Conservation (phyloP, 2,329 filamentous ascomycete species). For the Fusarium beomiforme region DNA sequence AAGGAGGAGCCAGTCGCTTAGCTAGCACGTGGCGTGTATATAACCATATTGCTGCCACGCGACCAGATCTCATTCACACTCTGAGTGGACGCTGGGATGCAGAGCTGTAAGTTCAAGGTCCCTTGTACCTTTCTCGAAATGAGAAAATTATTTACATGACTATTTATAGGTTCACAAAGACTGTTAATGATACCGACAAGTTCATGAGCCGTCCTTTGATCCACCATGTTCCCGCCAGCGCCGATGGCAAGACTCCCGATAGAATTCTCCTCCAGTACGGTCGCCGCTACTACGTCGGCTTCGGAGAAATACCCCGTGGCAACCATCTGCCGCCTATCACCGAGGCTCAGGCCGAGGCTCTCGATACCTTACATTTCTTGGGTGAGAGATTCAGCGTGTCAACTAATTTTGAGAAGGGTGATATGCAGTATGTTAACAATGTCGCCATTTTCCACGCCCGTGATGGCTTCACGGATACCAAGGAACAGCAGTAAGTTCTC, state of each 20-base stretch:
- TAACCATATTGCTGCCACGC: not conserved
- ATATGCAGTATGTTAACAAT: not conserved
- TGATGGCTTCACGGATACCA: not conserved
- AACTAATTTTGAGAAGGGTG: not conserved
- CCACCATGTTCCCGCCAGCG: not conserved
- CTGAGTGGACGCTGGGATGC: not conserved
- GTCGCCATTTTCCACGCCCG: not conserved
- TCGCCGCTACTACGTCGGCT: not conserved
- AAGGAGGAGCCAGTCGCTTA: not conserved
- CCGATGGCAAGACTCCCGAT: not conserved
- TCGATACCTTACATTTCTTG: not conserved
- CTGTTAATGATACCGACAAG: not conserved
- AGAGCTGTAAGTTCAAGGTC: not conserved
- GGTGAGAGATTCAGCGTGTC: not conserved
- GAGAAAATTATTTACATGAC: not conserved
- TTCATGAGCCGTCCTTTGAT: not conserved
- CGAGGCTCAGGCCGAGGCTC: not conserved
- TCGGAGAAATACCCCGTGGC: not conserved
- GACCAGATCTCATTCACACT: not conserved
- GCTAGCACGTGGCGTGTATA: not conserved
- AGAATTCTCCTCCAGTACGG: not conserved
- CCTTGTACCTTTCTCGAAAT: accelerated
- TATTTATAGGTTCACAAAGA: not conserved
- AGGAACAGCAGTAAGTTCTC: not conserved
- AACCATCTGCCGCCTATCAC: not conserved